Percentiles rank a stretch among this genome's conserved stretches.
phyloP scores from a whole-genome alignment of 306 rosid genomes.

The Acacia crassicarpa region DNA sequence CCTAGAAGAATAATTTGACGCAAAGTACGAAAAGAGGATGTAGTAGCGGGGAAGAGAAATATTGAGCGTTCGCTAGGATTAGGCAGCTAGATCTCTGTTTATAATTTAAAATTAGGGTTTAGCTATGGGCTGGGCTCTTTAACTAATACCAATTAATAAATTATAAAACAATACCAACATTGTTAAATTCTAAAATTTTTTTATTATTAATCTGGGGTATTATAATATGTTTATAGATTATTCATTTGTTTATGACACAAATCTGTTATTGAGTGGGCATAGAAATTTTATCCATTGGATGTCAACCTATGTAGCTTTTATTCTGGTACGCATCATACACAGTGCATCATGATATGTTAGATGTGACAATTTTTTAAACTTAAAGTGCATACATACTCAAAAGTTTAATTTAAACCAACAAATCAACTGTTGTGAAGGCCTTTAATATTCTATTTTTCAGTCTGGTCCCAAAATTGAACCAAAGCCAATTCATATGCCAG shows the following conservation, averaged over 20 bases:
- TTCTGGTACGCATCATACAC: not conserved
- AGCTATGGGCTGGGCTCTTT: no score
- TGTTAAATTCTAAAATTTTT: no score
- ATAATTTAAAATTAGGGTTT: no score
- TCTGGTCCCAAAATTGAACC: not conserved
- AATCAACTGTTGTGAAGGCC: not conserved
- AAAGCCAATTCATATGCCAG: not conserved
- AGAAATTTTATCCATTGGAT: not conserved
- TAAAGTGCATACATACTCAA: not conserved
- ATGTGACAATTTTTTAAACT: not conserved
- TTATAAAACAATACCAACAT: no score
- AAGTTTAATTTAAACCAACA: no score
- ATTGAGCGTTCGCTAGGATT: no score
- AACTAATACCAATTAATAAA: no score
- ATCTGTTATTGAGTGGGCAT: not conserved
- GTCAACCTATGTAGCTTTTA: not conserved
- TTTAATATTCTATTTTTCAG: not conserved
- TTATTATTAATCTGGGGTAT: no score
- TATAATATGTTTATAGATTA: constrained; percentile 7
- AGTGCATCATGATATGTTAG: not conserved
- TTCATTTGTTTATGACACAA: not conserved
- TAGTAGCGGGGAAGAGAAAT: no score
- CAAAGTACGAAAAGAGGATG: no score
- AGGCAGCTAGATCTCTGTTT: no score
- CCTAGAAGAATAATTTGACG: no score